Conservation (phyloP, 2,329 filamentous ascomycete species). For the Orbilia ellipsospora region DNA sequence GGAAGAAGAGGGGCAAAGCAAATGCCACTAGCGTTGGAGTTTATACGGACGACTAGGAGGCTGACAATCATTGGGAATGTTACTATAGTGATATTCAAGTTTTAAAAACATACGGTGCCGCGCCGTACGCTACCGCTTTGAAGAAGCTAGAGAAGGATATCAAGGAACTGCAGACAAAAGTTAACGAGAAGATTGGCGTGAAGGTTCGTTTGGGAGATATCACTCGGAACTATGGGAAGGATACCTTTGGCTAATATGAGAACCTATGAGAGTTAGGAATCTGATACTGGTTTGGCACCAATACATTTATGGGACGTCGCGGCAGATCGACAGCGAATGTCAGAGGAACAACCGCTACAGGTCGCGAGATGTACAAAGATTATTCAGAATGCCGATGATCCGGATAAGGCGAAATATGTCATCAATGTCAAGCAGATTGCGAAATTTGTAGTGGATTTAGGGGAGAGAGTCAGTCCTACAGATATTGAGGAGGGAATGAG, state of each 20-base stretch:
- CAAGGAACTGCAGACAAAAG: slow-evolving; percentile 97
- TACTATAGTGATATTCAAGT: slow-evolving; percentile 90
- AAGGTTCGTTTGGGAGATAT: slow-evolving; percentile 67
- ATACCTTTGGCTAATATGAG: slow-evolving; percentile 10
- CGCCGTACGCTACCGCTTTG: slow-evolving; percentile 89
- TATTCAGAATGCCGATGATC: slow-evolving; percentile 94
- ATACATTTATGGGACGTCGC: slow-evolving; percentile 99
- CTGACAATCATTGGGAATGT: slow-evolving; percentile 61
- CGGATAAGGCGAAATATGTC: slow-evolving; percentile 99
- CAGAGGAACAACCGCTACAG: slow-evolving; percentile 96
- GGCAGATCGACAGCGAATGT: slow-evolving; percentile 97
- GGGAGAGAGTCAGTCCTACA: slow-evolving; percentile 94
- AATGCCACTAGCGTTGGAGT: too few relatives aligned
- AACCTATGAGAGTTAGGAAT: slow-evolving; percentile 73
- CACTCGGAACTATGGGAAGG: neutral
- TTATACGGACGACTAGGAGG: slow-evolving; percentile 8
- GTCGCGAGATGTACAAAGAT: slow-evolving; percentile 99
- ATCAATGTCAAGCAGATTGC: slow-evolving; percentile 99
- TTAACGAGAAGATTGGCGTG: slow-evolving; percentile 97
- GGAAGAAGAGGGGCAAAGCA: neutral
- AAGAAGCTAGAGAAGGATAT: slow-evolving; percentile 99
- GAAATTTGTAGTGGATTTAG: slow-evolving; percentile 98
- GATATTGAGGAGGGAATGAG: slow-evolving; percentile 99
- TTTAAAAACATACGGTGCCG: slow-evolving; percentile 97
- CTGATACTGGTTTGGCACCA: slow-evolving; percentile 95